Percentiles rank a stretch among this genome's conserved stretches.
These are phyloP conservation scores for Wallacemonas rigidus DNA, from an alignment of 208 protist species.

Conservation along the genomic window DNA sequence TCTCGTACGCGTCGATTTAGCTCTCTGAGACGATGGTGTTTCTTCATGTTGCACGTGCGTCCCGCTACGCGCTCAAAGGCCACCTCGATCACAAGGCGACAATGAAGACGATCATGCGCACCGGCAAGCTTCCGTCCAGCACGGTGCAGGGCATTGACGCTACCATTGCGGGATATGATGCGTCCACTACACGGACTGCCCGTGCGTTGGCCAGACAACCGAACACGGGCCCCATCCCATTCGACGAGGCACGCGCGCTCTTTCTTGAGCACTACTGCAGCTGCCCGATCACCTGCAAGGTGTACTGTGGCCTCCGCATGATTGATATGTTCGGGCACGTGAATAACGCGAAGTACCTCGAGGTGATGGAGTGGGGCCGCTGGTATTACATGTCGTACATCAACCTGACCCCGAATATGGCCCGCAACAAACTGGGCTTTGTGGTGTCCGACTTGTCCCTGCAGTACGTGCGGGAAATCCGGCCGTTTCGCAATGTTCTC, in stretches of 20 bases:
- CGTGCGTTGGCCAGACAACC: background rate
- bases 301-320: slow-evolving; percentile 60
- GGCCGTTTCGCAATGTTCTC: slow-evolving; percentile 25
- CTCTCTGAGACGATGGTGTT: background rate
- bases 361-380: slow-evolving; percentile 58
- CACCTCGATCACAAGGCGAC: background rate
- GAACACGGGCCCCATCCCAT: background rate
- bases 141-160: slow-evolving; percentile 9
- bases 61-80: background rate
- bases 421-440: slow-evolving; percentile 19
- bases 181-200: slow-evolving; percentile 1
- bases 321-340: slow-evolving; percentile 55
- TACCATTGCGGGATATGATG: slow-evolving; percentile 1
- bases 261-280: slow-evolving; percentile 14
- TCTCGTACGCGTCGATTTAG: background rate
- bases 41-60: slow-evolving; percentile 1
- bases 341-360: slow-evolving; percentile 78
- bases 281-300: slow-evolving; percentile 20
- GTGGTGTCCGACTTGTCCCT: slow-evolving; percentile 32
- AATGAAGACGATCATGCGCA: slow-evolving; percentile 14
- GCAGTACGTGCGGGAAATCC: slow-evolving; percentile 15
- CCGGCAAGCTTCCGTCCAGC: slow-evolving; percentile 4
- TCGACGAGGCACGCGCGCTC: background rate
- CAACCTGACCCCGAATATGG: slow-evolving; percentile 16
- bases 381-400: slow-evolving; percentile 41